These are phyloP conservation scores for Coprinopsis marcescibilis DNA, from an alignment of 768 basidiomycete genomes.

Conservation along the genomic window DNA sequence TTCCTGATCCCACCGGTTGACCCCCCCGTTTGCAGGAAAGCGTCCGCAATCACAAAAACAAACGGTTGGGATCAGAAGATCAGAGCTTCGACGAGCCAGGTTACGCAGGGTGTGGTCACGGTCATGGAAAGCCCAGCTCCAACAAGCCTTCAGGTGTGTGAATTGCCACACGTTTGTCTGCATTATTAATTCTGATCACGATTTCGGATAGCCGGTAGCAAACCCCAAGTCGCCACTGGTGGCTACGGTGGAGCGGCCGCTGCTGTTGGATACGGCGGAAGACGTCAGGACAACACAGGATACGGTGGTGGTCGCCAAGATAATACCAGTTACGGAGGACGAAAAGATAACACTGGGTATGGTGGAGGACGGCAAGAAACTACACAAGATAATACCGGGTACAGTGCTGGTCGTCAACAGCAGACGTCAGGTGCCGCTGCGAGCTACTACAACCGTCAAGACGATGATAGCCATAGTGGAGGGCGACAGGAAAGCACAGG, in stretches of 20 bases:
- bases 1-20: not conserved
- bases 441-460: no score
- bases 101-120: slow-evolving; percentile 30
- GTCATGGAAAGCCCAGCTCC: slow-evolving; percentile 11
- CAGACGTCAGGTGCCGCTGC: no score
- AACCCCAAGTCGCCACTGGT: not conserved
- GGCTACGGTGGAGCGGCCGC: not conserved
- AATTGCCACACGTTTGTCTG: not conserved
- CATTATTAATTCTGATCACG: no score
- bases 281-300: not conserved
- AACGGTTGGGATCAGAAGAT: slow-evolving; percentile 46
- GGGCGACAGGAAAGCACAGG: not conserved
- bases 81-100: slow-evolving; percentile 32
- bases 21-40: slow-evolving; percentile 33
- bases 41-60: slow-evolving; percentile 51
- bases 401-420: slow-evolving; percentile 3
- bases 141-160: not conserved
- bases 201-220: slow-evolving; percentile 7
- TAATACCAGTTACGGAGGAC: slow-evolving; percentile 7
- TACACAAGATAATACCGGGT: slow-evolving; percentile 5
- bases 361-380: slow-evolving; percentile 1
- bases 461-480: no score
- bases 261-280: not conserved
- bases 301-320: slow-evolving; percentile 3
- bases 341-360: not conserved